These are phyloP conservation scores for Cercis canadensis DNA, from an alignment of 306 rosid species.

Conservation along the genomic window DNA sequence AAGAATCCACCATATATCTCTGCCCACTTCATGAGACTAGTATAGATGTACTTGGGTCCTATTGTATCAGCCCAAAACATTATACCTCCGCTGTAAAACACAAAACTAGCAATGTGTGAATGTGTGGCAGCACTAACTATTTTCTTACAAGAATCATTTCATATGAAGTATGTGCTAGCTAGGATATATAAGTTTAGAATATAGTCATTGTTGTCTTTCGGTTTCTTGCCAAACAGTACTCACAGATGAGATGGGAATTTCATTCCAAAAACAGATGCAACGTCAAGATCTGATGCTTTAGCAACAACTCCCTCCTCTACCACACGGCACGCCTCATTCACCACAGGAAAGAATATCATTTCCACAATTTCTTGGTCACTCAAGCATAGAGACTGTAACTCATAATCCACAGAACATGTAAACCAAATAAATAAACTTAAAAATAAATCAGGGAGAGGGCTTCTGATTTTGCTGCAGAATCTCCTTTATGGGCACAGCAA, in stretches of 20 bases:
- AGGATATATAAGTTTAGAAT: too few relatives aligned
- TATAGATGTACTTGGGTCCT: too few relatives aligned
- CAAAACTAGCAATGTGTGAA: background rate
- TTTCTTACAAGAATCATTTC: too few relatives aligned
- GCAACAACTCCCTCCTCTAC: constrained; percentile 60
- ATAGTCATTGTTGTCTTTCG: too few relatives aligned
- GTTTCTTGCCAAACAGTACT: too few relatives aligned
- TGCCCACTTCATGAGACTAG: constrained; percentile 64
- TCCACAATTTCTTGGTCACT: constrained; percentile 66
- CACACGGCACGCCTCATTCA: constrained; percentile 71
- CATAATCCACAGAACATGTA: constrained; percentile 22
- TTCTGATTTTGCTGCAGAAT: background rate
- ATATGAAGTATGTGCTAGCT: too few relatives aligned
- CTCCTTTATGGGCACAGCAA: too few relatives aligned
- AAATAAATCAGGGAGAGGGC: too few relatives aligned
- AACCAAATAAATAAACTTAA: too few relatives aligned
- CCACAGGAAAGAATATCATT: constrained; percentile 68
- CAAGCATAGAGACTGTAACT: constrained; percentile 50
- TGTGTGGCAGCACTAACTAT: too few relatives aligned
- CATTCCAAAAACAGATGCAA: constrained; percentile 73
- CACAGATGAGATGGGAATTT: constrained; percentile 65
- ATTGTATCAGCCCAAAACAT: constrained; percentile 60
- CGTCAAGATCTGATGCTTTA: constrained; percentile 63
- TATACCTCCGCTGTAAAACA: constrained; percentile 57
- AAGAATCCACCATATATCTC: constrained; percentile 49